A percentile compares a stretch with the other conserved stretches of the same genome.
These are phyloP conservation scores for Noccaea bulbosa DNA, from an alignment of 345 rosid genomes.

Conservation along the genomic window DNA sequence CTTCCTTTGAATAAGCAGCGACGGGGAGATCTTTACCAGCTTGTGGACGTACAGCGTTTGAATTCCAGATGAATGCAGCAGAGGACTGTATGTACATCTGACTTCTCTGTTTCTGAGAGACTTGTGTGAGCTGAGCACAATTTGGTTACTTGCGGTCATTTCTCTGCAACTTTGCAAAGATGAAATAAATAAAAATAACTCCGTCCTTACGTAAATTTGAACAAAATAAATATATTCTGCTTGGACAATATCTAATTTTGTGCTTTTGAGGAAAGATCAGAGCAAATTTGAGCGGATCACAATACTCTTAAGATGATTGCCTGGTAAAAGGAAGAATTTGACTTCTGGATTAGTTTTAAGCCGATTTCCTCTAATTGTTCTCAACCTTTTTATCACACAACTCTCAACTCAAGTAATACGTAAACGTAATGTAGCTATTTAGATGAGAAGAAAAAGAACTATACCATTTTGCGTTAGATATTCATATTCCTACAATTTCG, in stretches of 20 bases:
- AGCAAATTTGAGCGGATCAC: too few species aligned
- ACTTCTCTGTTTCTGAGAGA: slow-evolving; percentile 8
- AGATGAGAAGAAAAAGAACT: not conserved
- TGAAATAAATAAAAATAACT: not conserved
- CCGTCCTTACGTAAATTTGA: not conserved
- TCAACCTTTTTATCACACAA: not conserved
- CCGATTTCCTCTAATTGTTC: not conserved
- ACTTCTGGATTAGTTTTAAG: not conserved
- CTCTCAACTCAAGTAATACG: not conserved
- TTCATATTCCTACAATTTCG: not conserved
- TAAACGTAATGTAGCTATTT: not conserved
- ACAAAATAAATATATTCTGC: slow-evolving; percentile 1
- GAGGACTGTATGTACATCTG: slow-evolving; percentile 5
- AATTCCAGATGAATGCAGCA: slow-evolving; percentile 41
- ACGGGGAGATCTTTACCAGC: slow-evolving; percentile 83
- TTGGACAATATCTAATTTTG: not conserved
- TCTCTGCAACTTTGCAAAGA: slow-evolving; percentile 19
- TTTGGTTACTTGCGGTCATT: slow-evolving; percentile 15
- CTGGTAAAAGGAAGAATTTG: too few species aligned
- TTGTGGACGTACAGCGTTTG: slow-evolving; percentile 68
- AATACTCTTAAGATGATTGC: too few species aligned
- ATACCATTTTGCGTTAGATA: not conserved
- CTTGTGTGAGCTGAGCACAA: slow-evolving; percentile 15
- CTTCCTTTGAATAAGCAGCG: slow-evolving; percentile 75
- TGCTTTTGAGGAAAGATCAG: too few species aligned